phyloP scores from a whole-genome alignment of 441 rosid species.

The Mallotus repandus region DNA sequence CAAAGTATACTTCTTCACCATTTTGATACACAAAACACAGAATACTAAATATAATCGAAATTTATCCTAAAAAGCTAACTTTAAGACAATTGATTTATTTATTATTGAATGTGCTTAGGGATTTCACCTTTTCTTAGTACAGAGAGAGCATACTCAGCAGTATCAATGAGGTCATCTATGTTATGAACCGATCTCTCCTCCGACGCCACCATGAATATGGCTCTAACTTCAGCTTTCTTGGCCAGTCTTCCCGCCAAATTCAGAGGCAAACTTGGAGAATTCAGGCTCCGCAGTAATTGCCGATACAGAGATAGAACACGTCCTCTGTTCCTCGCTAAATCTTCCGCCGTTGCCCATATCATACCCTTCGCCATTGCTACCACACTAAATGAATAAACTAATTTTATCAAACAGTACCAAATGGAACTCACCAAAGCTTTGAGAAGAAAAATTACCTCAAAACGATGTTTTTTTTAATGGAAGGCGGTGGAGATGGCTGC shows the following conservation, averaged over 20 bases:
- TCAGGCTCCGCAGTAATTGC: constrained; percentile 66
- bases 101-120: constrained; percentile 40
- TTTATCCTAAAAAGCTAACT: too few species aligned
- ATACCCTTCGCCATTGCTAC: constrained; percentile 46
- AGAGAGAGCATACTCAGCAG: constrained; percentile 68
- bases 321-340: constrained; percentile 59
- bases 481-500: too few species aligned
- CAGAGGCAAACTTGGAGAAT: constrained; percentile 61
- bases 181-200: constrained; percentile 68
- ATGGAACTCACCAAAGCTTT: too few species aligned
- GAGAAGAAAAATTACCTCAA: too few species aligned
- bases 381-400: neutral
- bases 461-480: too few species aligned
- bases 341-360: constrained; percentile 69
- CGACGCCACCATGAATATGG: constrained; percentile 63
- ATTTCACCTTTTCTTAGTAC: constrained; percentile 56
- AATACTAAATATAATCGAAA: too few species aligned
- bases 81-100: too few species aligned
- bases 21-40: too few species aligned
- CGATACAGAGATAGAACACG: constrained; percentile 64
- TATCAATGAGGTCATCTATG: constrained; percentile 58
- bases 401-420: neutral
- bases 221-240: constrained; percentile 65
- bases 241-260: constrained; percentile 69
- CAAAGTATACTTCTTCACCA: too few species aligned